Evolutionary conservation across 2,329 filamentous ascomycete species (phyloP).

Genomic region (Ophiostoma pallidulum): DNA sequence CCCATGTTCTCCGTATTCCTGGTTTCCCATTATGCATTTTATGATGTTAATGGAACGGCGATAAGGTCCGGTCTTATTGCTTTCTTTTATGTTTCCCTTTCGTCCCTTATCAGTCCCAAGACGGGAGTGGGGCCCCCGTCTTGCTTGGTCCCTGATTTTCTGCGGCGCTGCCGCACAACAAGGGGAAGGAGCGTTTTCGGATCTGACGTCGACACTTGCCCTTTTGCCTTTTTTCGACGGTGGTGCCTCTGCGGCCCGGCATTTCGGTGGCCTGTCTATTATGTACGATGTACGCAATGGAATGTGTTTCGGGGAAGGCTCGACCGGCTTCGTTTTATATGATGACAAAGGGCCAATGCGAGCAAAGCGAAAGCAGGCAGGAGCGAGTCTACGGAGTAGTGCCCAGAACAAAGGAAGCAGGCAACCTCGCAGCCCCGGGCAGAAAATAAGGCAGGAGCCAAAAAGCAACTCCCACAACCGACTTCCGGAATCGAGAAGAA

Average conservation of each 20-base stretch:
- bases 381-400: neutral
- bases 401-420: neutral
- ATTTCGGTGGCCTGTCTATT: too few relatives aligned
- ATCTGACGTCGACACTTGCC: neutral
- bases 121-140: conserved; percentile 2
- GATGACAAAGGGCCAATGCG: neutral
- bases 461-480: too few relatives aligned
- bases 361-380: neutral
- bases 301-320: neutral
- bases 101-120: conserved; percentile 16
- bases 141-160: conserved; percentile 1
- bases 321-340: neutral
- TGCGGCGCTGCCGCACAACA: neutral
- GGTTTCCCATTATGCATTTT: conserved; percentile 29
- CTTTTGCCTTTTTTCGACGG: too few relatives aligned
- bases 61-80: conserved; percentile 23
- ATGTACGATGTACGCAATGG: too few relatives aligned
- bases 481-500: too few relatives aligned
- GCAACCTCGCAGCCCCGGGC: too few relatives aligned
- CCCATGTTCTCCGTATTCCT: neutral
- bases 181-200: conserved; percentile 5
- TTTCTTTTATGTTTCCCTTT: conserved; percentile 13
- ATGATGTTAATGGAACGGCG: conserved; percentile 23
- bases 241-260: too few relatives aligned
- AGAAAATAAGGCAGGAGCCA: too few relatives aligned